phyloP scores from a whole-genome alignment of 2,329 filamentous ascomycete genomes.

The Diaporthe ampelina region DNA sequence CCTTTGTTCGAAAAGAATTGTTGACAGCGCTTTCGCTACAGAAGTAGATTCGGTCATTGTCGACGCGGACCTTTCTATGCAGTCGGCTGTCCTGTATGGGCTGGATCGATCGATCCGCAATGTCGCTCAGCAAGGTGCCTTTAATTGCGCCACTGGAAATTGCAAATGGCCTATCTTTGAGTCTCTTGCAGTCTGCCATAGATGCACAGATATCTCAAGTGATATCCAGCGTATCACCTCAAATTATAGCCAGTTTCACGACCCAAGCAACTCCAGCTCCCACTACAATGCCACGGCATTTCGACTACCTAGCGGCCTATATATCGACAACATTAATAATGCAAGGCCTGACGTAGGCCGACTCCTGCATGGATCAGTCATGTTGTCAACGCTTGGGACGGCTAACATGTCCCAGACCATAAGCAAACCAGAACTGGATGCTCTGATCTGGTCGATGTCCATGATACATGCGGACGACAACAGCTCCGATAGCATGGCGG shows the following conservation, averaged over 20 bases:
- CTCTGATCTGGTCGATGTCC: conserved; percentile 27
- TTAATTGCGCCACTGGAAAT: conserved; percentile 12
- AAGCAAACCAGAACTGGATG: neutral
- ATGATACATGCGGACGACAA: conserved; percentile 2
- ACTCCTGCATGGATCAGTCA: neutral
- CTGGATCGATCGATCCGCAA: neutral
- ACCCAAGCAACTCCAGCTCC: no score
- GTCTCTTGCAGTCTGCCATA: neutral
- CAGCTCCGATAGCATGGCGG: neutral
- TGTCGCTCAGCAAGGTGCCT: neutral
- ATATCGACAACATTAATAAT: neutral
- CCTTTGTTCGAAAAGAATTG: neutral
- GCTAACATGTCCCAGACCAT: neutral
- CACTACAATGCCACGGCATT: conserved; percentile 9
- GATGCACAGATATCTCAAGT: neutral
- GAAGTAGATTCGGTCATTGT: neutral
- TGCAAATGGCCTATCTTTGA: neutral
- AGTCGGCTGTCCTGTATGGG: conserved; percentile 1
- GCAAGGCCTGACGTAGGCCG: no score
- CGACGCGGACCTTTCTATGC: conserved; percentile 23
- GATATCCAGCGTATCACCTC: neutral
- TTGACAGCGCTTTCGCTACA: neutral
- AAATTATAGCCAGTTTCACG: no score
- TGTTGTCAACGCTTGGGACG: conserved; percentile 25
- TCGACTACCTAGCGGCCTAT: conserved; percentile 23